phyloP scores from a whole-genome alignment of 2,329 filamentous ascomycete species.

The Elsinoe arachidis region DNA sequence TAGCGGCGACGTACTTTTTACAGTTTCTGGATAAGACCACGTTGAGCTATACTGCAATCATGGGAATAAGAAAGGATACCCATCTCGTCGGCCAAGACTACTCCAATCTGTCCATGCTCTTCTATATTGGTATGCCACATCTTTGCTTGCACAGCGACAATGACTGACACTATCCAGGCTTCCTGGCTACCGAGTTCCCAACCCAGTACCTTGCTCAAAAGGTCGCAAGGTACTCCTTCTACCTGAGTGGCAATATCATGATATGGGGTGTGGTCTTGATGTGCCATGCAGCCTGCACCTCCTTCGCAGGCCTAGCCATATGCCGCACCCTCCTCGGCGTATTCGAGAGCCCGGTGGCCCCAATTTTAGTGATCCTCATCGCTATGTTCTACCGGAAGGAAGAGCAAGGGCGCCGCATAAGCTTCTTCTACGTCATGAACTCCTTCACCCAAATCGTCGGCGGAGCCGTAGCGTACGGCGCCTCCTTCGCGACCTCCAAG shows the following conservation, averaged over 20 bases:
- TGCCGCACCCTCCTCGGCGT: slow-evolving; percentile 27
- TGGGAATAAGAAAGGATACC: slow-evolving; percentile 28
- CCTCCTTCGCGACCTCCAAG: slow-evolving; percentile 26
- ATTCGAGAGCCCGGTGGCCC: slow-evolving; percentile 20
- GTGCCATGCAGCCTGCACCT: slow-evolving; percentile 23
- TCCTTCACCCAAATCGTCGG: slow-evolving; percentile 24
- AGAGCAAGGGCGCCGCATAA: slow-evolving; percentile 24
- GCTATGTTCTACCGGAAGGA: slow-evolving; percentile 16
- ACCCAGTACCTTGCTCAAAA: slow-evolving; percentile 15
- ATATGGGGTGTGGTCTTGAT: slow-evolving; percentile 24
- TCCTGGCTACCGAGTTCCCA: slow-evolving; percentile 18
- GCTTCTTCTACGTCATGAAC: slow-evolving; percentile 18
- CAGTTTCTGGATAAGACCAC: slow-evolving; percentile 32
- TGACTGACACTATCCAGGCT: slow-evolving; percentile 11
- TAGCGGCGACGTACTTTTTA: slow-evolving; percentile 19
- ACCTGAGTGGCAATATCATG: slow-evolving; percentile 24
- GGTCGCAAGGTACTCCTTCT: slow-evolving; percentile 14
- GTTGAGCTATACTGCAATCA: slow-evolving; percentile 27
- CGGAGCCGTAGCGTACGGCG: slow-evolving; percentile 33
- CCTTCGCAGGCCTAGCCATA: slow-evolving; percentile 23
- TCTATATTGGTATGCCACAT: slow-evolving; percentile 21
- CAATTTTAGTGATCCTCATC: slow-evolving; percentile 16
- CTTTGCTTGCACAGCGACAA: slow-evolving; percentile 22
- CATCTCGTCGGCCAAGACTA: slow-evolving; percentile 24
- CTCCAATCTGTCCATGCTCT: slow-evolving; percentile 17